Evolutionary conservation across 495 filamentous ascomycete species (phyloP), one percentile per base, ranked within the genome.

Genomic region (Glutinoglossum americanum): DNA sequence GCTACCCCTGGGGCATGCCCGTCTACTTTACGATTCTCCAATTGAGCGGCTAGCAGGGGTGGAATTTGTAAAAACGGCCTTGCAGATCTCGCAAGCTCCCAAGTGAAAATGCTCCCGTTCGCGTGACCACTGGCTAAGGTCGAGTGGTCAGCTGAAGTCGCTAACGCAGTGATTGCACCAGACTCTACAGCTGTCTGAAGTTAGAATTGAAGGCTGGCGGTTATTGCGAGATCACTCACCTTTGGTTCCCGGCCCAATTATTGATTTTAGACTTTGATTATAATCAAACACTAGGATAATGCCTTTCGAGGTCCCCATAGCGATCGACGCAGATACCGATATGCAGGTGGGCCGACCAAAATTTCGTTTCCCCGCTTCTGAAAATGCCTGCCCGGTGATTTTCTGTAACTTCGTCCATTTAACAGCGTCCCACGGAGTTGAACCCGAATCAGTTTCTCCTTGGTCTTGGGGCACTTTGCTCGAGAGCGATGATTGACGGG

Each of bases 201-300:
- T 45, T 13, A 45, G 17, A 21, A 45, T 45, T 13, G 21, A 17
- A 27, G 17, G 21, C 8, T 28, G 59, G 3, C 41, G 5, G 21
- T 11, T 21, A 5, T 45, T 19, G 17, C 17, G 10, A 10, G 10
- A 47, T 57, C 53, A 57, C 76, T 51, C 71, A 87, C 87, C 89
- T 77, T 90, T 93, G 23, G 90, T 96, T 41, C 89, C 88, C n/a
- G 81, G 81, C 15, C 92, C 92, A 63, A 99, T 85, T 55, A 96
- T 90, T 61, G 83, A 80, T 70, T 93, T 94, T 58, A 97, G 71
- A 62, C 80, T 94, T 68, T 99, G 92, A 66, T 90, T 84, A 68
- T 95, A 97, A 69, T 99, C 93, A 71, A 97, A 97, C 48, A 94
- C 79, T 65, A 99, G 71, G 45, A 96, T 83, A 64, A 94, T 84